Percentiles rank a stretch among this genome's conserved stretches.
Evolutionary conservation across 164 flowering plant genomes (phyloP).

Genomic region (Liriodendron chinense): DNA sequence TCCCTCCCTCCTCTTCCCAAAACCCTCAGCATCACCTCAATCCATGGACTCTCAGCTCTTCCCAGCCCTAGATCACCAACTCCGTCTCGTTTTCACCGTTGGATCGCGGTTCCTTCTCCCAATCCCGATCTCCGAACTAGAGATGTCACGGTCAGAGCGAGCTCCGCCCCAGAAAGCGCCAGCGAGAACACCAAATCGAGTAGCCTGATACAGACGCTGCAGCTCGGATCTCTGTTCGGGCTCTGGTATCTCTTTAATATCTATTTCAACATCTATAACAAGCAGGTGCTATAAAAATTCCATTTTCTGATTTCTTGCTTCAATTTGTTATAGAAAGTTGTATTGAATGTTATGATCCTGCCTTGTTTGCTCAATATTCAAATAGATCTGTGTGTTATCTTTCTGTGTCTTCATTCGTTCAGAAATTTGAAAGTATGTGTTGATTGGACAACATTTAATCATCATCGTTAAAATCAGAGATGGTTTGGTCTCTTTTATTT

Average conservation of each 20-base stretch:
- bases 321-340: background rate
- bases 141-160: conserved; percentile 33
- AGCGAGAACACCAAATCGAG: conserved; percentile 29
- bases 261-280: conserved; percentile 86
- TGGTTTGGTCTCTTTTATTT: background rate
- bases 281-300: conserved; percentile 46
- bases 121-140: conserved; percentile 17
- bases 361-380: background rate
- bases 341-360: background rate
- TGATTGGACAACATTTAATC: background rate
- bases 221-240: conserved; percentile 62
- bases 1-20: conserved; percentile 21
- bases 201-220: conserved; percentile 34
- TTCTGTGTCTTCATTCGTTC: background rate
- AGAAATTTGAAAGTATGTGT: background rate
- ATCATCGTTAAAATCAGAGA: background rate
- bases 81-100: conserved; percentile 11
- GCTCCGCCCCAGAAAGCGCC: conserved; percentile 44
- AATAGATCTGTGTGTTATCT: background rate
- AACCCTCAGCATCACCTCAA: conserved; percentile 23
- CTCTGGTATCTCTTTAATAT: conserved; percentile 80
- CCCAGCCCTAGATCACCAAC: background rate
- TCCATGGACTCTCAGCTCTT: conserved; percentile 15
- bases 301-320: conserved; percentile 1
- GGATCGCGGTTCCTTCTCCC: conserved; percentile 20